A percentile compares a stretch with the other conserved stretches of the same genome.
Evolutionary conservation across 106 monocot genomes (phyloP).

Genomic region (Posidonia australis): DNA sequence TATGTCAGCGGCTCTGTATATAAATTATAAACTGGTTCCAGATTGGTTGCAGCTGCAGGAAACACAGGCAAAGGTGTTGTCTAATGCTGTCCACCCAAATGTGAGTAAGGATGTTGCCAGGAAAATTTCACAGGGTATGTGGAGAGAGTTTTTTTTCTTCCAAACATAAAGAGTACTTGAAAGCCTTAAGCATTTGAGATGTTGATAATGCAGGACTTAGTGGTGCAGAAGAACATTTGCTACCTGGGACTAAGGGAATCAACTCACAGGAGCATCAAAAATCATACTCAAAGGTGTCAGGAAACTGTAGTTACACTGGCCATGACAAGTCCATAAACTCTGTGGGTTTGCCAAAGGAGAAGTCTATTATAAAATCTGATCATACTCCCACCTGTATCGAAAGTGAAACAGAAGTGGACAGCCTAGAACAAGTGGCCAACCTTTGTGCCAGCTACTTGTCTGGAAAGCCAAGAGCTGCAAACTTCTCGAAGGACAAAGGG

Average conservation of each 20-base stretch:
- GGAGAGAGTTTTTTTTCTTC: neutral
- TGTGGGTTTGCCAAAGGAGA: neutral
- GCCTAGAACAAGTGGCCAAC: neutral
- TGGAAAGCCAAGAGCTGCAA: neutral
- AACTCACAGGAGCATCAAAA: neutral
- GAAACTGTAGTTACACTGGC: neutral
- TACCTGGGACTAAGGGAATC: too few relatives aligned
- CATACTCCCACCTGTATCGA: neutral
- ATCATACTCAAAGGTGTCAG: neutral
- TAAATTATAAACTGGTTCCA: neutral
- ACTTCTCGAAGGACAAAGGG: neutral
- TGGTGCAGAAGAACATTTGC: neutral
- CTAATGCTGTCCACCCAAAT: neutral
- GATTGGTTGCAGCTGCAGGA: neutral
- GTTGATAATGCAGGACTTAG: neutral
- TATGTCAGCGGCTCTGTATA: neutral
- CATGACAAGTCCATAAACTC: neutral
- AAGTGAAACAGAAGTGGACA: neutral
- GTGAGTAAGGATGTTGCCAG: neutral
- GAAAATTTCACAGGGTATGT: neutral
- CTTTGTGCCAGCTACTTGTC: too few relatives aligned
- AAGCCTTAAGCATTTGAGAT: neutral
- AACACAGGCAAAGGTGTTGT: neutral
- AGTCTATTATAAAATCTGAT: neutral
- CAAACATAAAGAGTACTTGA: neutral